Evolutionary conservation across 768 basidiomycete genomes (phyloP), one percentile per base, ranked within the genome.

Genomic region (Tulasnella sp.): DNA sequence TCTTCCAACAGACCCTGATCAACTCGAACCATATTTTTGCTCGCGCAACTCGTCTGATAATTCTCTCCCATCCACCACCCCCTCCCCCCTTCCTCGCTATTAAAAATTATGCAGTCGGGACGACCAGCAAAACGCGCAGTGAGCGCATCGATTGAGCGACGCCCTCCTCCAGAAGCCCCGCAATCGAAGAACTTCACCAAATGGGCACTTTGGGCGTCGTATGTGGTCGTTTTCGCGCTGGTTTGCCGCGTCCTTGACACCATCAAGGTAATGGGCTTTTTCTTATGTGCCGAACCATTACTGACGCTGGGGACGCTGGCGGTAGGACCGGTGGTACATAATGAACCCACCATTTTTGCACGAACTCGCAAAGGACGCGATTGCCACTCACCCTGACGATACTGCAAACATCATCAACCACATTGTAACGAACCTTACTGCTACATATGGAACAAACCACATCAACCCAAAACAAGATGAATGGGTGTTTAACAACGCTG

Each of bases 401-500:
- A 91, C 92, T 1, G 84, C 89, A 16, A 90, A 90, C 46, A 94
- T 99, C 88, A 92, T 98, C 84, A 85, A 89, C 31, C 92, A 96
- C 85, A 96, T 99, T 82, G 88, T 97, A 80, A 84, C 90, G 40
- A 94, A 96, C 85, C 93, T 99, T 82, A 93, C 92, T 9, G 85
- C 87, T 24, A 92, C 91, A 1, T 93, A 96, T 85, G 91, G 94
- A 0, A 84, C 89, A 75, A 88, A 88, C 44, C 81, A 88, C n/a
- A 89, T 92, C 75, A 89, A 89, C 83, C 77, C 86, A 31, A 83
- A 93, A 87, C 74, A 89, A 31, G 88, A 88, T 46, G 96, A 98
- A 84, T 98, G 97, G 97, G 91, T 98, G 34, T 94, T 97, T 87
- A 98, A 92, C 88, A 99, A 99, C 83, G 97, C 97, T 0, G 98